phyloP scores from a whole-genome alignment of 23 red algal species.

The Gracilariopsis chorda region DNA sequence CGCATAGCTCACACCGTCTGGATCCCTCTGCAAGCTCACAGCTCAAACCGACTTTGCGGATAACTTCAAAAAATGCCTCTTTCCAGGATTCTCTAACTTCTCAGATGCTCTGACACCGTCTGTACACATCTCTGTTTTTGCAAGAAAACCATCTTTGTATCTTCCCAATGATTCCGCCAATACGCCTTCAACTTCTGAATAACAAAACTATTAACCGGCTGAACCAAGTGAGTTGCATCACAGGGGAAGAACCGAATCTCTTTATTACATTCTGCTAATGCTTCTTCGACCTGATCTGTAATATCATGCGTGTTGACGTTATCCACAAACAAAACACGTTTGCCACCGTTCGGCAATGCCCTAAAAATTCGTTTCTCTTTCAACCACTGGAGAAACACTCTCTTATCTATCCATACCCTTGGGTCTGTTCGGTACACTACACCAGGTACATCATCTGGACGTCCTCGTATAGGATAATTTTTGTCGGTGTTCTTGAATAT shows the following conservation, averaged over 20 bases:
- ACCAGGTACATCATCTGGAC: neutral
- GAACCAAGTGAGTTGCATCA: neutral
- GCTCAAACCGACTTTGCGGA: no score
- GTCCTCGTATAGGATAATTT: neutral
- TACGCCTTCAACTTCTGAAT: constrained; percentile 1
- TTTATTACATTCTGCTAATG: neutral
- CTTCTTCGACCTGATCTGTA: neutral
- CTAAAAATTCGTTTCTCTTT: neutral
- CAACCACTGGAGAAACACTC: neutral
- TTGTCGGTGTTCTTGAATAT: neutral
- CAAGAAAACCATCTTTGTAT: neutral
- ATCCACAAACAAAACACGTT: neutral
- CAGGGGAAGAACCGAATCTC: neutral
- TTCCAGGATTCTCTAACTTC: neutral
- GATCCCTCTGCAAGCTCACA: no score
- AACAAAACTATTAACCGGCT: constrained; percentile 5
- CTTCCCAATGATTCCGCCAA: neutral
- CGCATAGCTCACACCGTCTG: no score
- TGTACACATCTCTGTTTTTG: neutral
- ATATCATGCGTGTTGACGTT: neutral
- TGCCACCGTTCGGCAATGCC: neutral
- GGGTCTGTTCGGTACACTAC: neutral
- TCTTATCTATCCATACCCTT: neutral
- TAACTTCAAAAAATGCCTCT: neutral
- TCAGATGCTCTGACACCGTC: neutral